A percentile compares a stretch with the other conserved stretches of the same genome.
Evolutionary conservation across 306 rosid genomes (phyloP).

Genomic region (Rosa multiflora): DNA sequence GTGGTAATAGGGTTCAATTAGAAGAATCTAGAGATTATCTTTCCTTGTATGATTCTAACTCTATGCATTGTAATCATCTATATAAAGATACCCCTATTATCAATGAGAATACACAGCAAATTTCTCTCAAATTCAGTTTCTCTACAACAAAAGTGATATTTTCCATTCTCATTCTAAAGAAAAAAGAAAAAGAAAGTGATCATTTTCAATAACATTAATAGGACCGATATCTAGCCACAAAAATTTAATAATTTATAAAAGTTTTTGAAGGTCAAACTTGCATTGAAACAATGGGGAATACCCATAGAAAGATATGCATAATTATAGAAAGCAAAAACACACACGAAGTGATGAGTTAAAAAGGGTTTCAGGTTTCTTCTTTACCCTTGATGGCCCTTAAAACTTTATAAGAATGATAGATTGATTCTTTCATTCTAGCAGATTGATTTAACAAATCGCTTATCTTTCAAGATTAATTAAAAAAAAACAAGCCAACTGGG

Average conservation of each 20-base stretch:
- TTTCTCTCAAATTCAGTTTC: no score
- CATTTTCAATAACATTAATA: background rate
- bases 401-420: constrained; percentile 13
- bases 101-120: no score
- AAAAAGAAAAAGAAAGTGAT: background rate
- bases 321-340: constrained; percentile 4
- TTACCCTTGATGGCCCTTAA: constrained; percentile 6
- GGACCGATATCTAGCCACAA: background rate
- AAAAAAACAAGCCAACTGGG: constrained; percentile 22
- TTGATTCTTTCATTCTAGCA: constrained; percentile 9
- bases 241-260: background rate
- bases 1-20: no score
- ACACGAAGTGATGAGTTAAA: constrained; percentile 17
- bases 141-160: no score
- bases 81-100: no score
- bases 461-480: constrained; percentile 30
- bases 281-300: background rate
- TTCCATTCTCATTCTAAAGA: no score
- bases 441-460: constrained; percentile 41
- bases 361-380: constrained; percentile 7
- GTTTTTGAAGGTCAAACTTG: background rate
- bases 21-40: no score
- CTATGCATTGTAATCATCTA: no score
- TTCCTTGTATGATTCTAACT: no score
- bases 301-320: constrained; percentile 19